These are phyloP conservation scores for Exophiala bonariae DNA, from an alignment of 2,329 filamentous ascomycete species.

Conservation along the genomic window DNA sequence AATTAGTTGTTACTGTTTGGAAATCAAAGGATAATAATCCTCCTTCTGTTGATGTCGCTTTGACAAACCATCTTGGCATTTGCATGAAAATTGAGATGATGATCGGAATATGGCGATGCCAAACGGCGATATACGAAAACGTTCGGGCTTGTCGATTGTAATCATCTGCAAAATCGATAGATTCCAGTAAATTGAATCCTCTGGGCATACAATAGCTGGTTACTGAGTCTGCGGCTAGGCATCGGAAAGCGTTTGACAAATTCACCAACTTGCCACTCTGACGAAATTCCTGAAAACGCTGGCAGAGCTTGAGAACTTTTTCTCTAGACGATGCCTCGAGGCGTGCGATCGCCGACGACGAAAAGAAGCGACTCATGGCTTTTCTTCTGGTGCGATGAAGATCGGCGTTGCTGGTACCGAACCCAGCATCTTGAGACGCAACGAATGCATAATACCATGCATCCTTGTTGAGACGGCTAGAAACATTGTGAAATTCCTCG, in stretches of 20 bases:
- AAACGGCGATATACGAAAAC: conserved; percentile 23
- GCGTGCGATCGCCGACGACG: conserved; percentile 23
- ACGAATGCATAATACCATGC: conserved; percentile 26
- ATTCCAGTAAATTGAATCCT: conserved; percentile 23
- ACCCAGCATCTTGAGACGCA: conserved; percentile 32
- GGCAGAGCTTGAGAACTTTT: conserved; percentile 22
- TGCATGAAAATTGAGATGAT: conserved; percentile 25
- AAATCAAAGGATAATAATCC: conserved; percentile 23
- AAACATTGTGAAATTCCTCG: conserved; percentile 25
- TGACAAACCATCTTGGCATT: conserved; percentile 22
- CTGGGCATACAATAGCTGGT: conserved; percentile 26
- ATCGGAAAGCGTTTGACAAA: conserved; percentile 25
- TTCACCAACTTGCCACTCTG: conserved; percentile 21
- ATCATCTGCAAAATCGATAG: conserved; percentile 26
- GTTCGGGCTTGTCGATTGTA: conserved; percentile 23
- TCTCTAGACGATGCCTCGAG: conserved; percentile 21
- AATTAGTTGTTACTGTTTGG: conserved; percentile 16
- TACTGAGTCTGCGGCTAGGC: conserved; percentile 27
- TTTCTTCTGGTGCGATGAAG: conserved; percentile 35
- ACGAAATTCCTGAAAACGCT: conserved; percentile 19
- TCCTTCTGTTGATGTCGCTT: conserved; percentile 22
- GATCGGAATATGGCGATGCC: conserved; percentile 26
- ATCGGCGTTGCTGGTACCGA: conserved; percentile 33
- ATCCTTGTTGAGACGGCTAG: conserved; percentile 24
- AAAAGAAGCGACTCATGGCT: conserved; percentile 39